Evolutionary conservation across 2,329 filamentous ascomycete genomes (phyloP), one percentile per base, ranked within the genome.

Genomic region (Knoxdaviesia proteae): DNA sequence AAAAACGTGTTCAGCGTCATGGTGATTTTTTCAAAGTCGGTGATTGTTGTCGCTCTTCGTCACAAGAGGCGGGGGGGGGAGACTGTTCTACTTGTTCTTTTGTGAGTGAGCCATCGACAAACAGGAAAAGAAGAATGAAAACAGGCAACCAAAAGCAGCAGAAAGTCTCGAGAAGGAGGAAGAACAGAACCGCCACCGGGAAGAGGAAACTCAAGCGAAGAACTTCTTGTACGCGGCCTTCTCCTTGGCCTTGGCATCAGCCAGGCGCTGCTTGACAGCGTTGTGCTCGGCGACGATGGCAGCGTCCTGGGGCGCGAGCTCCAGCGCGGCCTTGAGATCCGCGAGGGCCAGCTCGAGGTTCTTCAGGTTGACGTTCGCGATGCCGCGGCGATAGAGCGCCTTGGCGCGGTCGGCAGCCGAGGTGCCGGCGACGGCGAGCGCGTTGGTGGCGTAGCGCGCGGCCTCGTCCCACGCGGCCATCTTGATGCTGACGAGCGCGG

Each of bases 141-240:
- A 20, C 20, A 20, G 20, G 20, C 20, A 20, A 20, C 2, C 20
- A 20, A 20, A 20, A 20, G 20, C 20, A 20, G 20, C 20, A 20
- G 20, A 20, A 20, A 20, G 20, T 20, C 20, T 2, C 20, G 20
- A 20, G 20, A 20, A 20, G 20, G 20, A 20, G 20, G 20, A 20
- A 20, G 20, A 20, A 20, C 20, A 20, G 20, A 20, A 20, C 2
- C 20, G 20, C 20, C 20, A 3, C 2, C 20, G 20, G 20, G 20
- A 20, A 20, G 20, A 20, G 20, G 20, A 20, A 20, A 20, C 34
- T 60, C 54, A 77, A 36, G 65, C 59, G 56, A 96, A 96, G 62
- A 92, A 90, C 65, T 93, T 96, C 65, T 80, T 82, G 58, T 88
- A 93, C 5, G 79, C 80, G 51, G 82, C 84, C 72, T 87, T 92